Percentiles rank a stretch among this genome's conserved stretches.
phyloP scores from a whole-genome alignment of 306 rosid species.

The Erythrophleum fordii region DNA sequence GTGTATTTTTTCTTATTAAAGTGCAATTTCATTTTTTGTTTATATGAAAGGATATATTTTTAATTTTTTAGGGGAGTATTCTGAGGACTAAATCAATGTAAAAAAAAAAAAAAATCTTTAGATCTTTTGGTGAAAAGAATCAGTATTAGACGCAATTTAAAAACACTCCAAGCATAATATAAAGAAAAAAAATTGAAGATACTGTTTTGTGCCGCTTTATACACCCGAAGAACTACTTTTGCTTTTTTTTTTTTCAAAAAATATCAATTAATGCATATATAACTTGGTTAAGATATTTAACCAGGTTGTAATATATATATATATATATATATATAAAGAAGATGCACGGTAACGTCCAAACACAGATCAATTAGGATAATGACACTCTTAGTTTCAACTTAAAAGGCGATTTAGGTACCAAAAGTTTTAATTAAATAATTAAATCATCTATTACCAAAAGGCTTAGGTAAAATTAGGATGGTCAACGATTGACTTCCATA shows the following conservation, averaged over 20 bases:
- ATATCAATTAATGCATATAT: too few relatives aligned
- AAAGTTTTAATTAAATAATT: conserved; percentile 4
- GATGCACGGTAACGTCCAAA: not conserved
- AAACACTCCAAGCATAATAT: too few relatives aligned
- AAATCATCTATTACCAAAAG: not conserved
- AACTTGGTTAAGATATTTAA: too few relatives aligned
- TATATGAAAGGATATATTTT: not conserved
- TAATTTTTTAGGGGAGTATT: not conserved
- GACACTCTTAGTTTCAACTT: conserved; percentile 28
- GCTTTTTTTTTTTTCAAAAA: too few relatives aligned
- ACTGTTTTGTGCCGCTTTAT: too few relatives aligned
- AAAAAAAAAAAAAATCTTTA: not conserved
- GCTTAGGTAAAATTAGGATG: conserved; percentile 19
- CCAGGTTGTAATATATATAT: too few relatives aligned
- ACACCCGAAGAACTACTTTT: too few relatives aligned
- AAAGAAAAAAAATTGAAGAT: too few relatives aligned
- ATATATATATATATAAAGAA: not conserved
- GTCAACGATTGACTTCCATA: conserved; percentile 30
- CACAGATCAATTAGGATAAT: conserved; percentile 10
- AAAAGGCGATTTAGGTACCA: conserved; percentile 32
- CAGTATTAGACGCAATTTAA: too few relatives aligned
- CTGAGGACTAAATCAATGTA: not conserved
- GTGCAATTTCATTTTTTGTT: not conserved
- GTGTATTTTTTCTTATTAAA: not conserved
- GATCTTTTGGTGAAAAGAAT: too few relatives aligned